Conservation (phyloP, 1,284 basidiomycete genomes). For the Fomitopsis betulina region DNA sequence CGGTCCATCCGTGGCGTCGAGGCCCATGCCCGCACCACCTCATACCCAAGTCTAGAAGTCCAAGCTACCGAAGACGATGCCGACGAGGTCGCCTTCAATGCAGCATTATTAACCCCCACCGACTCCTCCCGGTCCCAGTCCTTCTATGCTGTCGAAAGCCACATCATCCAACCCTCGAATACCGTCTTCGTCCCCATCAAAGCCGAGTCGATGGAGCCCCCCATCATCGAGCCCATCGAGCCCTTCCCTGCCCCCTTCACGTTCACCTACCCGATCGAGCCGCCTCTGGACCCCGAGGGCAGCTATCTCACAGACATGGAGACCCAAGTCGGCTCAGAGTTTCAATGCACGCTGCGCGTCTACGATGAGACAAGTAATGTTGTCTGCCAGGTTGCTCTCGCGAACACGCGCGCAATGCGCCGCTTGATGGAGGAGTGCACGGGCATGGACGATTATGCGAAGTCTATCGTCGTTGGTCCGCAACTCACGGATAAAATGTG, state of each 20-base stretch:
- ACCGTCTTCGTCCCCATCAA: background rate
- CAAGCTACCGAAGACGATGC: background rate
- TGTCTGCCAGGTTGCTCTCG: too few species aligned
- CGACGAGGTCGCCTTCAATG: too few species aligned
- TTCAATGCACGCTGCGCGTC: conserved; percentile 10
- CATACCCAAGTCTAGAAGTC: background rate
- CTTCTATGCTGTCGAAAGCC: too few species aligned
- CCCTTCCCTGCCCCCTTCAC: background rate
- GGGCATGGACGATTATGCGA: too few species aligned
- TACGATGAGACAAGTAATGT: background rate
- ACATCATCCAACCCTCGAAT: background rate
- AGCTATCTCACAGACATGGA: background rate
- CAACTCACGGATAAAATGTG: background rate
- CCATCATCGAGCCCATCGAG: background rate
- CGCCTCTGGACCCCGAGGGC: conserved; percentile 5
- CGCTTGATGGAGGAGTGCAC: too few species aligned
- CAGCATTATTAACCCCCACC: background rate
- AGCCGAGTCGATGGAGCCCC: background rate
- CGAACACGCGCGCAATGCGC: too few species aligned
- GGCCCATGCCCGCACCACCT: background rate
- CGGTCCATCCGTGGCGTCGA: background rate
- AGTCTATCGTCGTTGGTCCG: too few species aligned
- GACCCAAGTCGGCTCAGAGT: background rate
- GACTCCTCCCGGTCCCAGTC: background rate
- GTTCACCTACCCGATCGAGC: conserved; percentile 5